Evolutionary conservation across 2,329 filamentous ascomycete genomes (phyloP).

Genomic region (Aspergillus piperis): DNA sequence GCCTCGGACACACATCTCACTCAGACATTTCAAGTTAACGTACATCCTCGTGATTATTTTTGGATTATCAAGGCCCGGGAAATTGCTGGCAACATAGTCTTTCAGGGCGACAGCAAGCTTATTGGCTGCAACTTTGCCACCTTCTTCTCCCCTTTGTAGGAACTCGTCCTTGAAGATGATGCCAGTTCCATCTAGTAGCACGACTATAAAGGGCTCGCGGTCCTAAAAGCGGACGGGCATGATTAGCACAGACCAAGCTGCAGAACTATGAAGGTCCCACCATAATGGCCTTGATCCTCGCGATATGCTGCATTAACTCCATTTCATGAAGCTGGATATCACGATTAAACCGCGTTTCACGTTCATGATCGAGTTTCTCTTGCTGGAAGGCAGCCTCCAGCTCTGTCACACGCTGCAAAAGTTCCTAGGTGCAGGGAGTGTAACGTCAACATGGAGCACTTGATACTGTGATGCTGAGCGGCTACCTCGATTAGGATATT

Average conservation of each 20-base stretch:
- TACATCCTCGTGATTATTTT: slow-evolving; percentile 57
- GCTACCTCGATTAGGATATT: slow-evolving; percentile 52
- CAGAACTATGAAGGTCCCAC: slow-evolving; percentile 26
- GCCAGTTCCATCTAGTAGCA: slow-evolving; percentile 58
- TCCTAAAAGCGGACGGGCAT: slow-evolving; percentile 37
- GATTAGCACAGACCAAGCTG: slow-evolving; percentile 7
- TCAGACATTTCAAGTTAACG: slow-evolving; percentile 55
- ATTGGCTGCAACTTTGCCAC: slow-evolving; percentile 56
- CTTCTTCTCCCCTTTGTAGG: slow-evolving; percentile 52
- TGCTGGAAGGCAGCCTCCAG: slow-evolving; percentile 47
- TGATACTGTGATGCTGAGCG: slow-evolving; percentile 13
- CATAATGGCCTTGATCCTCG: slow-evolving; percentile 48
- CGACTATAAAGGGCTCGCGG: slow-evolving; percentile 56
- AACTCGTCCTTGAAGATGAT: slow-evolving; percentile 57
- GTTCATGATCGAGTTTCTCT: slow-evolving; percentile 50
- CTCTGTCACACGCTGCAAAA: slow-evolving; percentile 46
- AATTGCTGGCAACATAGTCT: slow-evolving; percentile 44
- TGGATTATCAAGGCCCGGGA: slow-evolving; percentile 45
- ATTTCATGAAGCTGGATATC: slow-evolving; percentile 51
- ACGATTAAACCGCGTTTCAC: slow-evolving; percentile 51
- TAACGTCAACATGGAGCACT: slow-evolving; percentile 17
- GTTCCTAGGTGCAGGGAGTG: slow-evolving; percentile 39
- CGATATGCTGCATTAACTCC: slow-evolving; percentile 50
- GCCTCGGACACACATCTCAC: slow-evolving; percentile 49
- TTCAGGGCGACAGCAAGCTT: slow-evolving; percentile 49